Percentiles rank a stretch among this genome's conserved stretches.
phyloP scores from a whole-genome alignment of 306 rosid species.

The Rubus parviflorus region DNA sequence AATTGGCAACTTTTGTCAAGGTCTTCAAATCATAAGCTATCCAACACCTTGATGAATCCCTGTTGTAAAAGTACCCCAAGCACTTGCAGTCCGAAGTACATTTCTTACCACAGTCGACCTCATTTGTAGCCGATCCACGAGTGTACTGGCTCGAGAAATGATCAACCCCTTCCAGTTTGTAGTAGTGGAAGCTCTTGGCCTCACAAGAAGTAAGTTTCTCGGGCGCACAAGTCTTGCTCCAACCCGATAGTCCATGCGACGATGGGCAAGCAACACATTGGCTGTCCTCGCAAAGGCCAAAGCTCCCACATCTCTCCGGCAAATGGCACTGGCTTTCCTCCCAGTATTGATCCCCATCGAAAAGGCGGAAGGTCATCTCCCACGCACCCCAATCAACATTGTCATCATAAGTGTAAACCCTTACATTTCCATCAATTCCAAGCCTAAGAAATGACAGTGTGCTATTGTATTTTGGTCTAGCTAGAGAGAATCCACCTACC shows the following conservation, averaged over 20 bases:
- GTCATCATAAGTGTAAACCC: constrained; percentile 40
- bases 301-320: constrained; percentile 50
- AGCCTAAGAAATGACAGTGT: constrained; percentile 48
- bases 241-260: constrained; percentile 48
- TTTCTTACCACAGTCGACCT: constrained; percentile 42
- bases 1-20: constrained; percentile 41
- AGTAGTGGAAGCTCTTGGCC: constrained; percentile 44
- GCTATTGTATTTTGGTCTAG: constrained; percentile 50
- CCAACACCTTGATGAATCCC: constrained; percentile 57
- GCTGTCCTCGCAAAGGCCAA: constrained; percentile 65
- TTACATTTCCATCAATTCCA: constrained; percentile 62
- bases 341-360: constrained; percentile 33
- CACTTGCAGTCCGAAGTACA: constrained; percentile 56
- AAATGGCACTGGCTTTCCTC: constrained; percentile 56
- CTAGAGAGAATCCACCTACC: not conserved
- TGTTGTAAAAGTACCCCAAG: constrained; percentile 60
- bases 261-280: constrained; percentile 71
- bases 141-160: constrained; percentile 56
- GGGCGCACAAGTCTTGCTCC: constrained; percentile 53
- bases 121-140: constrained; percentile 31
- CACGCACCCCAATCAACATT: constrained; percentile 46
- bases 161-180: constrained; percentile 64
- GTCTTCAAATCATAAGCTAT: constrained; percentile 59
- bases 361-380: constrained; percentile 44
- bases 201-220: constrained; percentile 41